Evolutionary conservation across 2,329 filamentous ascomycete genomes (phyloP).

Genomic region (Claviceps sp.): DNA sequence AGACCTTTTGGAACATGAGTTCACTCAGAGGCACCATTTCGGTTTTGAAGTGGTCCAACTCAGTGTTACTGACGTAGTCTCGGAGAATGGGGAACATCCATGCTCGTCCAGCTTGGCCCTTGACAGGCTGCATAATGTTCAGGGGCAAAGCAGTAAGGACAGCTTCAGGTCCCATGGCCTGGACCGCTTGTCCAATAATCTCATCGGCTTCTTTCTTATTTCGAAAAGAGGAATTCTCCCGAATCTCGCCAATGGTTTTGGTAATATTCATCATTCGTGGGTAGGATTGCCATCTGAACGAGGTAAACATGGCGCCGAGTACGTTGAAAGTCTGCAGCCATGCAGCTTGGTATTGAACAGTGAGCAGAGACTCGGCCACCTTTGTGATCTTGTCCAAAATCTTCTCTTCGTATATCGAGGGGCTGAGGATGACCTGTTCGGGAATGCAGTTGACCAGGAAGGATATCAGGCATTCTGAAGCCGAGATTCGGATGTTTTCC

Average conservation of each 20-base stretch:
- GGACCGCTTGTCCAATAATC: constrained; percentile 75
- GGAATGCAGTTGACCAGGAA: constrained; percentile 87
- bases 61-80: constrained; percentile 81
- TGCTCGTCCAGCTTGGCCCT: constrained; percentile 70
- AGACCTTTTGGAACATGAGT: constrained; percentile 73
- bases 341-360: constrained; percentile 82
- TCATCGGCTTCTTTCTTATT: constrained; percentile 92
- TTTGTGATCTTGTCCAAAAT: constrained; percentile 68
- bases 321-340: constrained; percentile 94
- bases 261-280: constrained; percentile 66
- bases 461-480: constrained; percentile 87
- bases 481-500: constrained; percentile 86
- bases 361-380: constrained; percentile 60
- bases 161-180: constrained; percentile 77
- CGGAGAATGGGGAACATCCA: constrained; percentile 91
- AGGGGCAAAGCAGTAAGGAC: constrained; percentile 73
- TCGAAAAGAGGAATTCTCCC: constrained; percentile 74
- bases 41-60: constrained; percentile 67
- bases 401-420: constrained; percentile 88
- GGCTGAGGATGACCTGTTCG: constrained; percentile 67
- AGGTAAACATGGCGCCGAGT: constrained; percentile 73
- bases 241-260: constrained; percentile 71
- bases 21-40: constrained; percentile 87
- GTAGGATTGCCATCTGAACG: constrained; percentile 70
- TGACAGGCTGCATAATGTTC: constrained; percentile 66